Evolutionary conservation across 192 early-diverging fungal species (phyloP).

Genomic region (Coemansia sp.): DNA sequence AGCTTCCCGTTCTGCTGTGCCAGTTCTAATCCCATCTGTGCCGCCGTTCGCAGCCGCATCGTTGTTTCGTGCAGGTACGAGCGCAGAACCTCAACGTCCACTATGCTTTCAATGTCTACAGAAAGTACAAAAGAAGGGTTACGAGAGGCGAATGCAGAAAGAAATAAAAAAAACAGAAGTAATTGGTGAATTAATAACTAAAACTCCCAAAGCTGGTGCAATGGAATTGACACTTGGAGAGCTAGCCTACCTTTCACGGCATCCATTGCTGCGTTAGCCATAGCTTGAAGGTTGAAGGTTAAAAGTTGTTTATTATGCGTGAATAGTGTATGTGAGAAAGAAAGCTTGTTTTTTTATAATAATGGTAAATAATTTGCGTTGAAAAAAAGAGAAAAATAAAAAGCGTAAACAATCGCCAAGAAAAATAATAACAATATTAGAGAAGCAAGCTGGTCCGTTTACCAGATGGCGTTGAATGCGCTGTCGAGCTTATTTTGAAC

Average conservation of each 20-base stretch:
- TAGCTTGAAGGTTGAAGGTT: background rate
- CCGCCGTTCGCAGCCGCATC: slow-evolving; percentile 32
- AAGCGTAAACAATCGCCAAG: too few relatives aligned
- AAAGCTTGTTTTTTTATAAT: background rate
- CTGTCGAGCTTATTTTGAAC: too few relatives aligned
- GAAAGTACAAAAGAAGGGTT: background rate
- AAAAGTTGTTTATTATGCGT: background rate
- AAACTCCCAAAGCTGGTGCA: too few relatives aligned
- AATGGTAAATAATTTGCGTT: background rate
- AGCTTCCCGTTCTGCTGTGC: slow-evolving; percentile 44
- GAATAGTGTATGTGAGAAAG: background rate
- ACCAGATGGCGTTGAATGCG: too few relatives aligned
- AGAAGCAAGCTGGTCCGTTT: too few relatives aligned
- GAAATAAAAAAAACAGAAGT: too few relatives aligned
- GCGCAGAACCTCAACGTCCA: slow-evolving; percentile 31
- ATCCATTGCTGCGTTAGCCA: background rate
- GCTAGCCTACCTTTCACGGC: background rate
- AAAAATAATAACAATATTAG: too few relatives aligned
- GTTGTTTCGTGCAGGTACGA: slow-evolving; percentile 39
- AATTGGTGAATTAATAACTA: too few relatives aligned
- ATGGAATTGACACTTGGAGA: background rate
- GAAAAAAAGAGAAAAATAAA: background rate
- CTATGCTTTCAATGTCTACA: slow-evolving; percentile 22
- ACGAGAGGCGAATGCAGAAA: too few relatives aligned
- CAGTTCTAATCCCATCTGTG: slow-evolving; percentile 43